phyloP scores from a whole-genome alignment of 2,329 filamentous ascomycete genomes.

The Colletotrichum cuscutae region DNA sequence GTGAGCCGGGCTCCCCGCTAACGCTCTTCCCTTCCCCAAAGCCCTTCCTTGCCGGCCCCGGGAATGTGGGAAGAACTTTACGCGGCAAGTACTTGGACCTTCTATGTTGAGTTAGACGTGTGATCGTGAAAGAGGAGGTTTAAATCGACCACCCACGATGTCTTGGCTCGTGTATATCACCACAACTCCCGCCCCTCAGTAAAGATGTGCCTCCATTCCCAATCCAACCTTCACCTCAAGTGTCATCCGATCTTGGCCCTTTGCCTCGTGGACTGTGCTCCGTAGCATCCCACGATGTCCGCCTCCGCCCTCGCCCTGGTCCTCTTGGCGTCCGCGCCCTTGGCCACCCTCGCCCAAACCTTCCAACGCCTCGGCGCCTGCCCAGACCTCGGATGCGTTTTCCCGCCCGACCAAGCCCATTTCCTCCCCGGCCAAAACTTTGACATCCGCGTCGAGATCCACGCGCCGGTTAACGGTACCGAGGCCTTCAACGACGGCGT shows the following conservation, averaged over 20 bases:
- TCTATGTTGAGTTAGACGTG: conserved; percentile 26
- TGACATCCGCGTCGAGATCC: conserved; percentile 84
- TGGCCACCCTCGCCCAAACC: conserved; percentile 61
- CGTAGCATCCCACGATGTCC: conserved; percentile 43
- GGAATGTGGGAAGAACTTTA: not conserved
- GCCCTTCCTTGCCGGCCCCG: not conserved
- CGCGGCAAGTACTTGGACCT: conserved; percentile 18
- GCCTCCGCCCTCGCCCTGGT: conserved; percentile 46
- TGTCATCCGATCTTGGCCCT: not conserved
- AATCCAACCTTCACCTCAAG: not conserved
- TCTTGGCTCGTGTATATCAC: not conserved
- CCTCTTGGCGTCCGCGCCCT: conserved; percentile 46
- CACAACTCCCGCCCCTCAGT: too few species aligned
- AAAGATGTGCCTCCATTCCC: not conserved
- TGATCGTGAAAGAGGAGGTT: not conserved
- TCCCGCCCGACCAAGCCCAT: conserved; percentile 75
- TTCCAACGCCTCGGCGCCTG: conserved; percentile 70
- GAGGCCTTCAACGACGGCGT: conserved; percentile 75
- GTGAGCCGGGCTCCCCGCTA: not conserved
- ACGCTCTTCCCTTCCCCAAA: not conserved
- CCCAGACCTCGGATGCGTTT: conserved; percentile 68
- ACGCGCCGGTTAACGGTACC: conserved; percentile 83
- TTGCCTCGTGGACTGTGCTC: not conserved
- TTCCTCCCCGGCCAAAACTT: conserved; percentile 88
- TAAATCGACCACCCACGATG: not conserved